phyloP scores from a whole-genome alignment of 495 filamentous ascomycete species.

The Penicillium chermesinum region DNA sequence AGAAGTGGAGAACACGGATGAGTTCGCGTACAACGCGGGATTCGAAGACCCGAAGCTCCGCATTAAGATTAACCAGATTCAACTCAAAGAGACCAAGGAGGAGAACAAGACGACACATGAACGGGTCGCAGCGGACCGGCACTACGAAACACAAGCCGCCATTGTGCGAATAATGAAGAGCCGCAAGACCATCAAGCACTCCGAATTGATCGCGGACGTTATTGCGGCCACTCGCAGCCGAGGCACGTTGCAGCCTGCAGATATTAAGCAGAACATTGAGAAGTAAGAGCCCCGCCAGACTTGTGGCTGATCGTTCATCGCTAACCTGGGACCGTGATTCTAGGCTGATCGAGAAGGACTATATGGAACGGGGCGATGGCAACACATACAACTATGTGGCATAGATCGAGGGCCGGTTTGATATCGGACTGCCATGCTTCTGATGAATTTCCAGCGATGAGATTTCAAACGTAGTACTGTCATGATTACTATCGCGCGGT shows the following conservation, averaged over 20 bases:
- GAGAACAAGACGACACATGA: constrained; percentile 94
- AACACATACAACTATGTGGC: constrained; percentile 78
- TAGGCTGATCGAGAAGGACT: constrained; percentile 93
- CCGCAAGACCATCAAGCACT: constrained; percentile 76
- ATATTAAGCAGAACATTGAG: constrained; percentile 96
- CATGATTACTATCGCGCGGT: too few relatives aligned
- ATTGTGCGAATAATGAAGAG: constrained; percentile 98
- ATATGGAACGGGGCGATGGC: constrained; percentile 79
- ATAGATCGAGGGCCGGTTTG: constrained; percentile 37
- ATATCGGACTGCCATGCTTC: too few relatives aligned
- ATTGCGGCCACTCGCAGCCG: constrained; percentile 82
- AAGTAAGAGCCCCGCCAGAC: constrained; percentile 52
- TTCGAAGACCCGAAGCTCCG: constrained; percentile 82
- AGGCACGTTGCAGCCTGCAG: constrained; percentile 72
- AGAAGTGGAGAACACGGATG: constrained; percentile 71
- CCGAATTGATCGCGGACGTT: constrained; percentile 76
- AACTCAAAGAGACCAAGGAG: constrained; percentile 85
- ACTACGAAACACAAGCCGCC: constrained; percentile 94
- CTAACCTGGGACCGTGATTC: constrained; percentile 3
- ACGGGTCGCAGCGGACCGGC: constrained; percentile 78
- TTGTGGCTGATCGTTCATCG: not conserved
- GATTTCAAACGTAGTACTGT: too few relatives aligned
- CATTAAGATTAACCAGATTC: constrained; percentile 98
- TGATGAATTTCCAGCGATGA: too few relatives aligned
- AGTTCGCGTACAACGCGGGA: constrained; percentile 68